phyloP scores from a whole-genome alignment of 257 asterid genomes.

The Eucommia ulmoides region DNA sequence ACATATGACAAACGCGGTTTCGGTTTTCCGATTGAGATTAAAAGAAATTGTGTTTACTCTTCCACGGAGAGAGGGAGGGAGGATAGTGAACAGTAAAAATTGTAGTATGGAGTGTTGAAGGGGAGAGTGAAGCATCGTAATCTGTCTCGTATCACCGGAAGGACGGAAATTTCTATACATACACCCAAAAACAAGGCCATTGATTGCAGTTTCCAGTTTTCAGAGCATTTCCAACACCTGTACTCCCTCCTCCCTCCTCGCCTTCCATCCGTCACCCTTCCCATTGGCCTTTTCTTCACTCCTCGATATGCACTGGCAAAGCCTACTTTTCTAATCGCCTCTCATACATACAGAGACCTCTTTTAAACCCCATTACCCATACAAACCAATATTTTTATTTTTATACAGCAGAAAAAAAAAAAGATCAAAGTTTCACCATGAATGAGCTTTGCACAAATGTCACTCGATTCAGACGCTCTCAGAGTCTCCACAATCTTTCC shows the following conservation, averaged over 20 bases:
- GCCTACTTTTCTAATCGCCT: not conserved
- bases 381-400: not conserved
- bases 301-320: not conserved
- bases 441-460: constrained; percentile 45
- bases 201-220: constrained; percentile 17
- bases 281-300: not conserved
- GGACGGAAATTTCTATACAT: too few relatives aligned
- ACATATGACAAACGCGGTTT: too few relatives aligned
- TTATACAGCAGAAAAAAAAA: not conserved
- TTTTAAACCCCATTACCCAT: not conserved
- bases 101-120: too few relatives aligned
- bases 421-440: constrained; percentile 11
- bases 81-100: too few relatives aligned
- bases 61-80: too few relatives aligned
- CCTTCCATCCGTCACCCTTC: constrained; percentile 26
- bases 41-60: too few relatives aligned
- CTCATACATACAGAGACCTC: too few relatives aligned
- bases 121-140: too few relatives aligned
- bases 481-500: constrained; percentile 17
- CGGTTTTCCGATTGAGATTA: too few relatives aligned
- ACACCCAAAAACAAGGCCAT: constrained; percentile 31
- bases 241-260: constrained; percentile 17
- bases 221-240: constrained; percentile 68
- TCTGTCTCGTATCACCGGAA: too few relatives aligned
- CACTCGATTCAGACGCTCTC: constrained; percentile 6